A percentile compares a stretch with the other conserved stretches of the same genome.
Evolutionary conservation across 2,329 filamentous ascomycete genomes (phyloP).

Genomic region (Diaporthe batatas): DNA sequence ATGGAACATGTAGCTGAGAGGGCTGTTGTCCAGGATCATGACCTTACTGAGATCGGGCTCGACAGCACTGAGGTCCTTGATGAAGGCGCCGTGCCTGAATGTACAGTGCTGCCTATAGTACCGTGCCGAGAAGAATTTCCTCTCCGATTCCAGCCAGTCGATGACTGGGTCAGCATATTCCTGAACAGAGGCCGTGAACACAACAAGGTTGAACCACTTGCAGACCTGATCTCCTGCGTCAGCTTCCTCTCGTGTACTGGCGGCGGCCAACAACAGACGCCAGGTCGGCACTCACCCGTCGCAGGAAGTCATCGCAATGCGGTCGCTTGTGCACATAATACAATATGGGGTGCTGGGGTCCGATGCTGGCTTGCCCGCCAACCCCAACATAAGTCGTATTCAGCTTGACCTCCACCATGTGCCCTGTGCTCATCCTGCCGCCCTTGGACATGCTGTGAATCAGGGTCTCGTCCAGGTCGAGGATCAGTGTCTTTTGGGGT

Average conservation of each 20-base stretch:
- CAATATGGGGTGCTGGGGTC: constrained; percentile 93
- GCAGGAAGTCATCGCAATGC: constrained; percentile 95
- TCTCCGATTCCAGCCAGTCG: constrained; percentile 96
- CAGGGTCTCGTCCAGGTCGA: constrained; percentile 96
- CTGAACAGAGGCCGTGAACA: constrained; percentile 97
- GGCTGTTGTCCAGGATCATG: constrained; percentile 99
- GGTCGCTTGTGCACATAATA: constrained; percentile 99
- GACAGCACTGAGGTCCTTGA: constrained; percentile 96
- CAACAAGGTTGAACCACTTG: constrained; percentile 98
- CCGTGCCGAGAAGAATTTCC: constrained; percentile 93
- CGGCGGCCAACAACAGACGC: neutral
- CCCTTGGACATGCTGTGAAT: constrained; percentile 99
- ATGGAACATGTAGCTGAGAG: constrained; percentile 98
- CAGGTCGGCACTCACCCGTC: constrained; percentile 70
- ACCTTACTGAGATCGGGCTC: constrained; percentile 98
- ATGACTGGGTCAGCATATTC: constrained; percentile 99
- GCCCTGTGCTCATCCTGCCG: constrained; percentile 92
- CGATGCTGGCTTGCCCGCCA: constrained; percentile 75
- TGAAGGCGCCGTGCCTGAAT: constrained; percentile 93
- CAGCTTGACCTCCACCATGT: constrained; percentile 98
- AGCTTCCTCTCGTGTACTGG: constrained; percentile 10
- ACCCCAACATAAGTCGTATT: constrained; percentile 78
- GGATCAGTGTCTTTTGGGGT: constrained; percentile 91
- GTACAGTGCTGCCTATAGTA: constrained; percentile 99
- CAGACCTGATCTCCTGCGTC: constrained; percentile 70